Base-by-base conservation (phyloP, 2,329 filamentous ascomycete species). In the Monilinia fructicola region DNA sequence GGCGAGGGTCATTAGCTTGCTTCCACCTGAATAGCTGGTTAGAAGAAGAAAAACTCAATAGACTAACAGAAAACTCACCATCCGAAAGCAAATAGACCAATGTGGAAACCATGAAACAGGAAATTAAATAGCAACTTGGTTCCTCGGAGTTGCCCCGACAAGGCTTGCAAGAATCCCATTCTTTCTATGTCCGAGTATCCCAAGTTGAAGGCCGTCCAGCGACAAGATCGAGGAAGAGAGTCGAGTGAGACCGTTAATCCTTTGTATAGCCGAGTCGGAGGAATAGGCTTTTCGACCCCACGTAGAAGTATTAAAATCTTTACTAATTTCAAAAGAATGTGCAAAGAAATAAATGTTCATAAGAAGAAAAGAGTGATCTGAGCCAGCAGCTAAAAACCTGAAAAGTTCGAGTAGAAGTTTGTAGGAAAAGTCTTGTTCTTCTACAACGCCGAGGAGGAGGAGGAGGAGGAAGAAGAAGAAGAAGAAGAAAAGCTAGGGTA, bases 31-130 rank as follows among this genome's bases (percentile, higher is more conserved):
- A 48, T 5, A 14, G 31, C 4, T n/a, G 35, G 40, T 67, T 42
- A 69, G 31, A 26, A 4, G 12, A 31, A 11, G 14, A 50, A 23
- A 48, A 14, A 26, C 26, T 35, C 1, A 18, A 38, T 46, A 26
- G 21, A 23, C 42, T 40, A 35, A 26, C 40, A 21, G 35, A 5
- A 31, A 58, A 72, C 90, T 76, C 83, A 96, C 93, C 93, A 97
- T 84, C 93, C 93, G 74, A 87, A 85, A 53, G 85, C 89, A 77
- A 97, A 97, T n/a, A 96, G 77, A 31, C 83, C 88, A 78, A 87
- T 87, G 76, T 97, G 93, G 53, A 91, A 80, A 4, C 83, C 84
- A 88, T 92, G 94, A 77, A 96, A 97, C 61, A 95, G 77, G 71
- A 91, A 73, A 77, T 96, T 90, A 78, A 96, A 97, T 58, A 90